Evolutionary conservation across 192 early-diverging fungal genomes (phyloP).

Genomic region (Podila minutissima): DNA sequence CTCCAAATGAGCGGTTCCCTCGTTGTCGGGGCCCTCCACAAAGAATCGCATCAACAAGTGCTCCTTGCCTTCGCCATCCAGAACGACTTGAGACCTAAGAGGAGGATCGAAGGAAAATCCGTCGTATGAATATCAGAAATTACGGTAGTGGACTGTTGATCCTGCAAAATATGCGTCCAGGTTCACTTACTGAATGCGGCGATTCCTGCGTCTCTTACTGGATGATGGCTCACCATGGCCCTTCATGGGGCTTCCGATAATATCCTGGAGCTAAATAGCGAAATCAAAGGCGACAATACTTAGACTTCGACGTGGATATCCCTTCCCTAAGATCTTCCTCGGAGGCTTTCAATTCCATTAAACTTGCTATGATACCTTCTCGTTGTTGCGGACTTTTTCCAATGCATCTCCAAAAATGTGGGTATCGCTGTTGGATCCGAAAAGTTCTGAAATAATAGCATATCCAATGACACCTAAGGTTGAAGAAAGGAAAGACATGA

Average conservation of each 20-base stretch:
- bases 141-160: neutral
- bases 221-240: conserved; percentile 44
- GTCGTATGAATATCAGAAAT: neutral
- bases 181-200: conserved; percentile 27
- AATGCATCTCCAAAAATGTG: conserved; percentile 63
- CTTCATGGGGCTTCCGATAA: conserved; percentile 44
- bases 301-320: neutral
- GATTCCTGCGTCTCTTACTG: conserved; percentile 37
- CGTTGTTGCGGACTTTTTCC: conserved; percentile 55
- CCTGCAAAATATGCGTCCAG: neutral
- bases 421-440: conserved; percentile 60
- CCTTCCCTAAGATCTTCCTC: neutral
- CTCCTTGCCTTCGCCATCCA: conserved; percentile 54
- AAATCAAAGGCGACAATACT: neutral
- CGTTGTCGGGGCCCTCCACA: conserved; percentile 58
- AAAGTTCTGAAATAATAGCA: conserved; percentile 56
- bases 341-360: neutral
- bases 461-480: conserved; percentile 51
- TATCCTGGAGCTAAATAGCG: conserved; percentile 17
- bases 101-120: conserved; percentile 3
- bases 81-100: conserved; percentile 54
- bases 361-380: conserved; percentile 23
- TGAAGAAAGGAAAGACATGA: neutral
- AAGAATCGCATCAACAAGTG: conserved; percentile 66
- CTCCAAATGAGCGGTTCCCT: conserved; percentile 60